Conservation (phyloP, 2,329 filamentous ascomycete species). For the Aspergillus jensenii region DNA sequence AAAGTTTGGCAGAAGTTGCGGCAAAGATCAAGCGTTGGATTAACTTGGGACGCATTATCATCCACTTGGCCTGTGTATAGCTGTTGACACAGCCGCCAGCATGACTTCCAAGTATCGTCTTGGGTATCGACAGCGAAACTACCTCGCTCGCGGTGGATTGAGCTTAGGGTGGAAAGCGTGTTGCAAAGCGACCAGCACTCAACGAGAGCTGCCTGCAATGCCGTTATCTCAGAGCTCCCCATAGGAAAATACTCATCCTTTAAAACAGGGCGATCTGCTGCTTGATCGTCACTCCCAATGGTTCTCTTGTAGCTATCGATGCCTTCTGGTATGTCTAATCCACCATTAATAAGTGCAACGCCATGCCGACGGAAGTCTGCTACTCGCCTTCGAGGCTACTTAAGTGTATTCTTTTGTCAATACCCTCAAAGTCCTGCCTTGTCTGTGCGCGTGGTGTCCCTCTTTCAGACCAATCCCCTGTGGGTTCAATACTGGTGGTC, state of each 20-base stretch:
- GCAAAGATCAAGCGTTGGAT: conserved; percentile 78
- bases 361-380: conserved; percentile 22
- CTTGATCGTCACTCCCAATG: conserved; percentile 20
- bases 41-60: conserved; percentile 65
- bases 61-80: conserved; percentile 81
- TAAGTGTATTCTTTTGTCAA: conserved; percentile 56
- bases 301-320: conserved; percentile 17
- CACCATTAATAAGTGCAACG: conserved; percentile 1
- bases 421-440: conserved; percentile 67
- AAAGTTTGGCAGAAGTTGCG: conserved; percentile 89
- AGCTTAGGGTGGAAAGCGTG: conserved; percentile 80
- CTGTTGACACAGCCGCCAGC: conserved; percentile 88
- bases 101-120: conserved; percentile 88
- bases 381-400: conserved; percentile 73
- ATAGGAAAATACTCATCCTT: conserved; percentile 44
- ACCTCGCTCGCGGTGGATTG: conserved; percentile 74
- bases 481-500: conserved; percentile 70
- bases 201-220: conserved; percentile 72
- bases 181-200: conserved; percentile 96
- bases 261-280: conserved; percentile 22
- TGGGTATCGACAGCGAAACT: conserved; percentile 72
- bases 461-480: conserved; percentile 64
- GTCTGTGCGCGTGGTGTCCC: conserved; percentile 83
- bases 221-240: conserved; percentile 58
- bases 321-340: conserved; percentile 35